phyloP scores from a whole-genome alignment of 371 early-diverging fungal species.

The Mucor racemosus region DNA sequence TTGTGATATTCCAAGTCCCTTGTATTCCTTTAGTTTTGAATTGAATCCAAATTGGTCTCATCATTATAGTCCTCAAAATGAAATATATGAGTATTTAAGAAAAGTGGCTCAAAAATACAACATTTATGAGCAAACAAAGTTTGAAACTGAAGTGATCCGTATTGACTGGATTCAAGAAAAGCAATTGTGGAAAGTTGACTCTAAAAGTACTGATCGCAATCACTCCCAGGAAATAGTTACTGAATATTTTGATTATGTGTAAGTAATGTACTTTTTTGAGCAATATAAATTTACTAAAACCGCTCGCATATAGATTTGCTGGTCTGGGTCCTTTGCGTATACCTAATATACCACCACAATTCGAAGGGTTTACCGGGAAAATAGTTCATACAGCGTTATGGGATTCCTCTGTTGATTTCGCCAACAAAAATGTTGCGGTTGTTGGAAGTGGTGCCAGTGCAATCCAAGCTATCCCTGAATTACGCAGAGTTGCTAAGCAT shows the following conservation, averaged over 20 bases:
- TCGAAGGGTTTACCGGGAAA: slow-evolving; percentile 49
- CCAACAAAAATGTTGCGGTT: slow-evolving; percentile 55
- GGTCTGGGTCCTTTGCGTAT: slow-evolving; percentile 52
- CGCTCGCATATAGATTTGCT: slow-evolving; percentile 8
- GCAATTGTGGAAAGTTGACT: slow-evolving; percentile 48
- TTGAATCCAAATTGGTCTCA: slow-evolving; percentile 57
- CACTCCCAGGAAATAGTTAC: slow-evolving; percentile 12
- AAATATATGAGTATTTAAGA: slow-evolving; percentile 59
- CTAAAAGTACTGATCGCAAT: slow-evolving; percentile 41
- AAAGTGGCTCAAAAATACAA: slow-evolving; percentile 51
- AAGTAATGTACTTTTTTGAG: too few relatives aligned
- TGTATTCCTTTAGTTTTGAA: slow-evolving; percentile 58
- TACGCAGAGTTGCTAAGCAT: slow-evolving; percentile 42
- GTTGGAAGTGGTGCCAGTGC: slow-evolving; percentile 63
- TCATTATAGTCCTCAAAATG: slow-evolving; percentile 45
- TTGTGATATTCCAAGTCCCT: slow-evolving; percentile 65
- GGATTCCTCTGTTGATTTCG: slow-evolving; percentile 52
- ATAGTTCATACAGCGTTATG: slow-evolving; percentile 58
- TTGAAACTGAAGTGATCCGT: slow-evolving; percentile 52
- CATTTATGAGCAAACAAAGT: slow-evolving; percentile 52
- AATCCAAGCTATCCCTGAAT: slow-evolving; percentile 54
- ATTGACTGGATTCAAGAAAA: slow-evolving; percentile 5
- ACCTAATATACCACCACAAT: slow-evolving; percentile 57
- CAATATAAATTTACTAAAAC: too few relatives aligned
- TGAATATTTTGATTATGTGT: slow-evolving; percentile 36